These are phyloP conservation scores for Hygrophoropsis aurantiaca DNA, from an alignment of 768 basidiomycete genomes.

Conservation along the genomic window DNA sequence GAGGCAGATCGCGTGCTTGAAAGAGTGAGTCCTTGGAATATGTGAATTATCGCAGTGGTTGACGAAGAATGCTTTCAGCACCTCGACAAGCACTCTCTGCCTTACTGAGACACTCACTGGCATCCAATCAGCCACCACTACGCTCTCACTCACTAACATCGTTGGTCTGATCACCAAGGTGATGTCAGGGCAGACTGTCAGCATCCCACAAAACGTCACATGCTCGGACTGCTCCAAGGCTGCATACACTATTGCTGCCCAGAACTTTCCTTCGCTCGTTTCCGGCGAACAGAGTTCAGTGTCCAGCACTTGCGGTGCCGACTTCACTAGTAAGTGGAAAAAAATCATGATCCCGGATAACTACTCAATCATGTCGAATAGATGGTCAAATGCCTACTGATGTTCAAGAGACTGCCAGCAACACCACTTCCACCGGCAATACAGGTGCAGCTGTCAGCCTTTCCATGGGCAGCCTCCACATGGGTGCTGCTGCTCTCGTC, in stretches of 20 bases:
- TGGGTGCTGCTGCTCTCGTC: slow-evolving; percentile 28
- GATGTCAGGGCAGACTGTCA: slow-evolving; percentile 5
- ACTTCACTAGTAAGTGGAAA: slow-evolving; percentile 49
- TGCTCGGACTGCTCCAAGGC: slow-evolving; percentile 58
- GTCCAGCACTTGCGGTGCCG: slow-evolving; percentile 43
- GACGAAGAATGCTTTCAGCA: slow-evolving; percentile 22
- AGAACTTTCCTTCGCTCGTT: slow-evolving; percentile 36
- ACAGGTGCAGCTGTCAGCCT: slow-evolving; percentile 20
- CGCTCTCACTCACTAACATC: slow-evolving; percentile 19
- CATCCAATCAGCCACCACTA: slow-evolving; percentile 39
- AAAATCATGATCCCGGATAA: background rate
- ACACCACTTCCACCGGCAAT: slow-evolving; percentile 15
- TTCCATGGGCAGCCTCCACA: slow-evolving; percentile 17
- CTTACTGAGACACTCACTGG: slow-evolving; percentile 54
- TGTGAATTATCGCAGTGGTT: background rate
- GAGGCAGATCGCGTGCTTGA: slow-evolving; percentile 58
- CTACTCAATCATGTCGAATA: slow-evolving; percentile 10
- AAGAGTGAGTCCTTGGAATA: slow-evolving; percentile 49
- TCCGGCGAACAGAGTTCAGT: slow-evolving; percentile 26
- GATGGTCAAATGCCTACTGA: slow-evolving; percentile 30
- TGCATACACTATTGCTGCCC: slow-evolving; percentile 42
- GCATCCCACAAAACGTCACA: slow-evolving; percentile 36
- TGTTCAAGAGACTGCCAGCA: slow-evolving; percentile 23
- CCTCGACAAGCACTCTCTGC: slow-evolving; percentile 48
- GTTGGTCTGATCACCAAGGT: slow-evolving; percentile 8